Base-by-base conservation (phyloP, 2,329 filamentous ascomycete genomes). In the Colletotrichum karsti region DNA sequence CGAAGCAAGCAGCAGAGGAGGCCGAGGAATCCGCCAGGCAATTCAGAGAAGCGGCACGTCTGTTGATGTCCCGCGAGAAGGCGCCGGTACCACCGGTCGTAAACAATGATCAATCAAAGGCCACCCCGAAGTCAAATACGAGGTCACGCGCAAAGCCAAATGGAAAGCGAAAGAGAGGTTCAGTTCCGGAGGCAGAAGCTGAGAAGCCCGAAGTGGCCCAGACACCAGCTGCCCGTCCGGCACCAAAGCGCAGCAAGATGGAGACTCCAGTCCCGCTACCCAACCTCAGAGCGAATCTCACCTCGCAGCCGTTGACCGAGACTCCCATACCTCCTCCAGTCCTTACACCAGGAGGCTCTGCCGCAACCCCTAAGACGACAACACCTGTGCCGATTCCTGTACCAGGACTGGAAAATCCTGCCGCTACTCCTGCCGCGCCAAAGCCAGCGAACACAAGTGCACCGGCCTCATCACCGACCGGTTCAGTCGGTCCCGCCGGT, bases 1-100 rank as follows among this genome's bases (percentile, higher is more conserved):
- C 87, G 12, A 88, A 88, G 71, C 82, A 86, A 71, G 89, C 89
- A 2, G 88, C 87, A 1, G 87, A 90, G 69, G 89, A 91, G 74
- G 89, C 88, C 15, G 86, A 88, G 73, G 85, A 87, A 72, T 87
- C 86, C 8, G 85, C 84, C 15, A 81, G 84, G 15, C 87, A 86
- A 74, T 84, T 88, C 80, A 79, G 80, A 8, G 82, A 85, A 72
- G 78, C 82, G 63, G 85, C 84, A 26, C 80, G 83, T 58, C 77
- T 81, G 26, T 79, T 86, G 70, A 80, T 85, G 65, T 80, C 79
- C 28, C 60, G 75, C 73, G 50, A 72, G 15, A 51, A 51, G 26
- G 24, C 46, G 30, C 26, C 46, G 67, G 30, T 51, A 76, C 75
- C 28, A 72, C 15, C 60, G 33, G 28, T 30, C 12, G 70, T 74